phyloP scores from a whole-genome alignment of 2,329 filamentous ascomycete genomes.

The Bipolaris zeicola region DNA sequence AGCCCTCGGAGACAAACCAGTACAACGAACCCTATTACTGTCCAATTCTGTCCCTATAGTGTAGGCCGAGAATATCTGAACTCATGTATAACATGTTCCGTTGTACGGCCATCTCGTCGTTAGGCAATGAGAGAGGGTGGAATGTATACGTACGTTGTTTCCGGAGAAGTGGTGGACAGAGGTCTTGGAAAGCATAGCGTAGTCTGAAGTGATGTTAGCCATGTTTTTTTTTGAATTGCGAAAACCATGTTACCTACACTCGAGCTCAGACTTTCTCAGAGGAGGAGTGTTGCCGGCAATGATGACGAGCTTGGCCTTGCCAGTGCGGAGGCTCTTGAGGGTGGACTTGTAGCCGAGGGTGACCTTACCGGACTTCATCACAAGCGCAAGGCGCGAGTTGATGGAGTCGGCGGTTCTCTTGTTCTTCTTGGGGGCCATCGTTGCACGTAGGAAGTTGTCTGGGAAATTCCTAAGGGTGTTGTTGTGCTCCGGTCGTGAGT shows the following conservation, averaged over 20 bases:
- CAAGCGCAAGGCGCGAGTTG: slow-evolving; percentile 69
- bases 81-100: not conserved
- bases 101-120: slow-evolving; percentile 39
- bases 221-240: not conserved
- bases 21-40: slow-evolving; percentile 3
- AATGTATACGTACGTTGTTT: slow-evolving; percentile 85
- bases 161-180: slow-evolving; percentile 93
- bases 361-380: slow-evolving; percentile 78
- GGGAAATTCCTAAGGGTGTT: slow-evolving; percentile 37
- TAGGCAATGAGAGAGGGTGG: slow-evolving; percentile 46
- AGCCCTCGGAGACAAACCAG: slow-evolving; percentile 51
- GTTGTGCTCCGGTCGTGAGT: slow-evolving; percentile 43
- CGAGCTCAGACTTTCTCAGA: slow-evolving; percentile 95
- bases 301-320: slow-evolving; percentile 99
- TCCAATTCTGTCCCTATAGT: not conserved
- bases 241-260: slow-evolving; percentile 67
- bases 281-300: slow-evolving; percentile 95
- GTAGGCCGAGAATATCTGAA: slow-evolving; percentile 8
- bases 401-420: slow-evolving; percentile 87
- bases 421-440: slow-evolving; percentile 74
- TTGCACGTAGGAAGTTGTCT: slow-evolving; percentile 48
- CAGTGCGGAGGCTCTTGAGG: slow-evolving; percentile 84
- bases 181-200: slow-evolving; percentile 23
- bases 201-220: slow-evolving; percentile 11
- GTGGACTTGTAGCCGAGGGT: slow-evolving; percentile 88